A percentile compares a stretch with the other conserved stretches of the same genome.
These are phyloP conservation scores for Taiozyma sp. DNA, from an alignment of 1,139 yeast genomes.

Conservation along the genomic window DNA sequence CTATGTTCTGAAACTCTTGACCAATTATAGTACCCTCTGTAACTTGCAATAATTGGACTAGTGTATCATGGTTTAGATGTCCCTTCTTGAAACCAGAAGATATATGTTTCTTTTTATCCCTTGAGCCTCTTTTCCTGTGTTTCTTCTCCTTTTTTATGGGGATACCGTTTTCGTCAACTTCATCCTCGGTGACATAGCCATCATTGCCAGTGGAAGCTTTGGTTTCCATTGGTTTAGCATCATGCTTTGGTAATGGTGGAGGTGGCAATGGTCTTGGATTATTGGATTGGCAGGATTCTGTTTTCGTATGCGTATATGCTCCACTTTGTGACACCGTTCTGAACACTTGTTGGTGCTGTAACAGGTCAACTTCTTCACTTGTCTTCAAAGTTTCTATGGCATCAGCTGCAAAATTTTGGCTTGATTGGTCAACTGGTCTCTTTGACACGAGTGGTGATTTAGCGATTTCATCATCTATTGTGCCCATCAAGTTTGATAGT, in stretches of 20 bases:
- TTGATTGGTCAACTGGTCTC: not conserved
- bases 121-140: conserved; percentile 7
- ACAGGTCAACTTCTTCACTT: not conserved
- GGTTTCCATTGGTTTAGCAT: conserved; percentile 7
- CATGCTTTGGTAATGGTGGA: conserved; percentile 24
- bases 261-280: conserved; percentile 24
- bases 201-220: conserved; percentile 9
- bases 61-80: conserved; percentile 22
- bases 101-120: conserved; percentile 7
- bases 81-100: conserved; percentile 14
- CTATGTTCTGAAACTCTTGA: conserved; percentile 64
- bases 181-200: conserved; percentile 24
- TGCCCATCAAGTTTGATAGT: conserved; percentile 12
- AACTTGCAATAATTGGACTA: conserved; percentile 21
- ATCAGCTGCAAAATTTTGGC: not conserved
- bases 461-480: conserved; percentile 10
- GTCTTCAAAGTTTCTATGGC: not conserved
- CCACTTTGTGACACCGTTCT: not conserved
- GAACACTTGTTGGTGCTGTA: not conserved
- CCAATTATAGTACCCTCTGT: conserved; percentile 26
- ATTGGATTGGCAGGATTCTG: conserved; percentile 1
- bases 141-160: not conserved
- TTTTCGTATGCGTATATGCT: not conserved
- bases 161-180: conserved; percentile 3
- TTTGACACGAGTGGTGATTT: conserved; percentile 1